A percentile compares a stretch with the other conserved stretches of the same genome.
phyloP scores from a whole-genome alignment of 225 moss, liverwort and hornwort genomes.

The Ulota crispa region DNA sequence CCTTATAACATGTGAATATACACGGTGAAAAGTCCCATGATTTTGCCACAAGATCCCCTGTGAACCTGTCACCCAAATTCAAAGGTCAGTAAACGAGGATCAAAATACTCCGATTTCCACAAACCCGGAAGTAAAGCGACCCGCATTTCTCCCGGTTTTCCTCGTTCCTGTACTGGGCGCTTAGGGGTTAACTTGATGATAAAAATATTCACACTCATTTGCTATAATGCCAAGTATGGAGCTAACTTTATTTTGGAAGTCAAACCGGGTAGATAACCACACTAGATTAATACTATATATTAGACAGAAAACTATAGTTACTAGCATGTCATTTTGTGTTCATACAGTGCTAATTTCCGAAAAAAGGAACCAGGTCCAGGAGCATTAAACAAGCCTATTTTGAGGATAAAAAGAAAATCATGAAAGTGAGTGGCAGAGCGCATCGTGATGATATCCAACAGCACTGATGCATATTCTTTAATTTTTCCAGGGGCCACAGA shows the following conservation, averaged over 20 bases:
- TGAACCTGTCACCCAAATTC: too few relatives aligned
- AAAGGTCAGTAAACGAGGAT: too few relatives aligned
- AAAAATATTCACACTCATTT: too few relatives aligned
- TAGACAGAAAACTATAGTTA: background rate
- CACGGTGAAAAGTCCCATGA: too few relatives aligned
- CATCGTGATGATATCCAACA: constrained; percentile 2
- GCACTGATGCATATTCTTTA: background rate
- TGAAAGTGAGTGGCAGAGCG: constrained; percentile 1
- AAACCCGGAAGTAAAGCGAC: too few relatives aligned
- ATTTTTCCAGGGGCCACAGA: background rate
- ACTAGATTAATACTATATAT: too few relatives aligned
- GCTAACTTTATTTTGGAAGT: constrained; percentile 3
- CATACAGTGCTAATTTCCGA: background rate
- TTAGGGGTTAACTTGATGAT: too few relatives aligned
- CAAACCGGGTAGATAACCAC: background rate
- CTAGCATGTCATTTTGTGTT: background rate
- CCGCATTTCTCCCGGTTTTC: too few relatives aligned
- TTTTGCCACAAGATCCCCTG: too few relatives aligned
- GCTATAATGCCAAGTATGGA: background rate
- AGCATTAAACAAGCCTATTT: background rate
- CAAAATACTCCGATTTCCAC: too few relatives aligned
- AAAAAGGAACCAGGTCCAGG: background rate
- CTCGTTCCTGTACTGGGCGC: too few relatives aligned
- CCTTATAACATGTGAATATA: too few relatives aligned
- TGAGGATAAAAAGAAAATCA: constrained; percentile 2